Conservation (phyloP, 139 green algal species). For the Micractinium conductrix region DNA sequence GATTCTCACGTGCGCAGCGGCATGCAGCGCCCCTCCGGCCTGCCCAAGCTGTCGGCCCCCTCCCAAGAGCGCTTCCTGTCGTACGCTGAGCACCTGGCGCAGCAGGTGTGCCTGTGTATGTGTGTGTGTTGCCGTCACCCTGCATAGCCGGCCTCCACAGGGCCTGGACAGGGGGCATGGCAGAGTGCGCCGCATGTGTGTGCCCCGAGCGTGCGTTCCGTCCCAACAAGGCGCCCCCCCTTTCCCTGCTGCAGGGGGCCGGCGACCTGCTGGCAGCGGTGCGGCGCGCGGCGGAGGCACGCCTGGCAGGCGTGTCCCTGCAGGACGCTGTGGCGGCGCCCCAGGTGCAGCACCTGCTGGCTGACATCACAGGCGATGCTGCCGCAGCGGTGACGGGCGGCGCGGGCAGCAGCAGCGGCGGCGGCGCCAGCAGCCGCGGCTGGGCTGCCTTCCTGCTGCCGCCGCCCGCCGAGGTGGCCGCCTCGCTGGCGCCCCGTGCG, state of each 20-base stretch:
- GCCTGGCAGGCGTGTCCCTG: constrained; percentile 35
- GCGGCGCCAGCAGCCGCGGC: not conserved
- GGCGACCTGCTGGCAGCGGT: constrained; percentile 17
- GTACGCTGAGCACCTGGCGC: constrained; percentile 53
- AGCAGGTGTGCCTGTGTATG: too few relatives aligned
- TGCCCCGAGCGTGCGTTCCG: too few relatives aligned
- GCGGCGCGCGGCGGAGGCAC: constrained; percentile 12
- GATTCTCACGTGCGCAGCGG: not conserved
- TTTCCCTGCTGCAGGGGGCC: too few relatives aligned
- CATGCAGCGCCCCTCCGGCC: not conserved
- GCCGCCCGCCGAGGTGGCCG: not conserved
- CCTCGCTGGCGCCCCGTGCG: constrained; percentile 2
- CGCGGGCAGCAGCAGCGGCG: constrained; percentile 6
- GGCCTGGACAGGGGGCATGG: too few relatives aligned
- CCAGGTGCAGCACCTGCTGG: constrained; percentile 31
- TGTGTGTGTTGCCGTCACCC: too few relatives aligned
- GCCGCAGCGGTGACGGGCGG: not conserved
- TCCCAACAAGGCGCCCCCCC: too few relatives aligned
- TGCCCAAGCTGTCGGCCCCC: constrained; percentile 37
- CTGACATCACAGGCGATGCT: not conserved
- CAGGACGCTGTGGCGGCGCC: constrained; percentile 9
- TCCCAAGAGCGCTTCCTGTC: constrained; percentile 62
- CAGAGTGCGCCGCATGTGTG: too few relatives aligned
- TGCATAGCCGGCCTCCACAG: too few relatives aligned
- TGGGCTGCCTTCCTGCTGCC: constrained; percentile 41